A percentile compares a stretch with the other conserved stretches of the same genome.
Evolutionary conservation across 2,329 filamentous ascomycete species (phyloP).

Genomic region (Pseudonectria buxi): DNA sequence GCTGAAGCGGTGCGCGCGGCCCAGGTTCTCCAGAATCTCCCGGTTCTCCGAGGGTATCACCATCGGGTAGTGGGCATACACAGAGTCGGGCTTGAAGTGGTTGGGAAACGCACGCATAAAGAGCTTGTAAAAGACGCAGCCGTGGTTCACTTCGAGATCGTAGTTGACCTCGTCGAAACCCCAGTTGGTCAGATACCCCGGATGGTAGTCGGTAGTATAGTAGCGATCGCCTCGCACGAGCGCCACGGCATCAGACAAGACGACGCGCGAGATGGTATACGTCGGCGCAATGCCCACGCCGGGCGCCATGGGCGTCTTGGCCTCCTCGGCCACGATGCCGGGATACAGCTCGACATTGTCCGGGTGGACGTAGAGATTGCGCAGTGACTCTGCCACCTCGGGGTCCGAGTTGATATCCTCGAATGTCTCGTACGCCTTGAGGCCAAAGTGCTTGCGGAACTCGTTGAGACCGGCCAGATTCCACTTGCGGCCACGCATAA

Average conservation of each 20-base stretch:
- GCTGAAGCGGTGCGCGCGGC: conserved; percentile 61
- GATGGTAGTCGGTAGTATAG: conserved; percentile 72
- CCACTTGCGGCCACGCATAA: conserved; percentile 71
- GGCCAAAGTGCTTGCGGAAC: conserved; percentile 74
- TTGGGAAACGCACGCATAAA: conserved; percentile 73
- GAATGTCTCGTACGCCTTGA: conserved; percentile 70
- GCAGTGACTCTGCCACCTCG: conserved; percentile 57
- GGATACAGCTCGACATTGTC: conserved; percentile 78
- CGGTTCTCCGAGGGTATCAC: conserved; percentile 63
- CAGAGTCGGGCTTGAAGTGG: conserved; percentile 69
- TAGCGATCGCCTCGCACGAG: conserved; percentile 72
- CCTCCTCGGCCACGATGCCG: conserved; percentile 68
- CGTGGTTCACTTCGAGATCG: conserved; percentile 68
- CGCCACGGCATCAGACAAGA: conserved; percentile 72
- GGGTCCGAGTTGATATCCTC: conserved; percentile 80
- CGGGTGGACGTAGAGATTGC: conserved; percentile 67
- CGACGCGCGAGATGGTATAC: conserved; percentile 69
- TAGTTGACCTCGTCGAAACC: conserved; percentile 70
- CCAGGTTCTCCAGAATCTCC: conserved; percentile 61
- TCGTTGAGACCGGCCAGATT: conserved; percentile 74
- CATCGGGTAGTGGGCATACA: conserved; percentile 77
- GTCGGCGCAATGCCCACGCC: conserved; percentile 70
- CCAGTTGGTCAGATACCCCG: conserved; percentile 74
- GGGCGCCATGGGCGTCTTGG: conserved; percentile 65
- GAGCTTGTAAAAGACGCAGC: conserved; percentile 79